These are phyloP conservation scores for Selaginella tamariscina DNA, from an alignment of 75 land plant species.

Conservation along the genomic window DNA sequence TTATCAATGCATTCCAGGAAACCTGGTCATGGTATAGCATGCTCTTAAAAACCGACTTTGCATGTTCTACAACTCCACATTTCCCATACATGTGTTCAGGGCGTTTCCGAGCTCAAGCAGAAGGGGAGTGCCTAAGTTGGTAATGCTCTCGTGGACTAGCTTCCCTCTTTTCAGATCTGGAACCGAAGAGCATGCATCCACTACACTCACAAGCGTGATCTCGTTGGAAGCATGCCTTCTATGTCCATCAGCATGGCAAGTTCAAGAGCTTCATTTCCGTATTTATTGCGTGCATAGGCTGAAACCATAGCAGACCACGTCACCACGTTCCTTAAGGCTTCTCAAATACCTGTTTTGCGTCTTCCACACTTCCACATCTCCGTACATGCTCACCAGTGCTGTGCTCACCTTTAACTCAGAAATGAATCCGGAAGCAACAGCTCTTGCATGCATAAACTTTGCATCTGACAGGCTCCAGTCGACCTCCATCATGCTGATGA, in stretches of 20 bases:
- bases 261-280: constrained; percentile 3
- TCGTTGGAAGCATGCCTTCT: background rate
- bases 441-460: background rate
- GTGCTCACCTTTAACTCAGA: background rate
- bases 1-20: constrained; percentile 6
- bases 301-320: constrained; percentile 1
- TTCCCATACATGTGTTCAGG: background rate
- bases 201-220: constrained; percentile 1
- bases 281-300: background rate
- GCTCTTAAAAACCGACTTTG: background rate
- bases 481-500: background rate
- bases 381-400: constrained; percentile 2
- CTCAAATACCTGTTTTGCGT: background rate
- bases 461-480: background rate
- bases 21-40: background rate
- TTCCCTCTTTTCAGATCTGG: background rate
- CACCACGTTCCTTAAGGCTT: background rate
- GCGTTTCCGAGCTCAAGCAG: background rate
- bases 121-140: background rate
- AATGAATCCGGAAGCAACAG: background rate
- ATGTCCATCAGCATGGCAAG: background rate
- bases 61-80: background rate
- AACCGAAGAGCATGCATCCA: background rate
- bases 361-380: background rate
- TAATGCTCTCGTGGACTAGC: background rate